Conservation (phyloP, 2,329 filamentous ascomycete species). For the Aaosphaeria arxii region DNA sequence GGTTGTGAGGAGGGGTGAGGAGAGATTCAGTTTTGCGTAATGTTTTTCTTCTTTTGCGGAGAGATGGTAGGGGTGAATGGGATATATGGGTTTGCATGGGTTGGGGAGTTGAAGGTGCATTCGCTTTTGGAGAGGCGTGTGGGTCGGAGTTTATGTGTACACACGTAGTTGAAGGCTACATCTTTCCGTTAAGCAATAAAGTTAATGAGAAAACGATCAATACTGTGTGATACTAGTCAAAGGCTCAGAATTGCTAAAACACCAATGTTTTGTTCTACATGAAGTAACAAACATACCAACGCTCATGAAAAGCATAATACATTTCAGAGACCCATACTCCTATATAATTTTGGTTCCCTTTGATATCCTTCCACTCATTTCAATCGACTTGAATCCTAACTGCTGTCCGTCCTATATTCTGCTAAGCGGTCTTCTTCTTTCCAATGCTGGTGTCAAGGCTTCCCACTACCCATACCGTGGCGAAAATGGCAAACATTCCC, state of each 20-base stretch:
- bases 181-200: no score
- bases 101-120: no score
- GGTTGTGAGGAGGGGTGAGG: conserved; percentile 66
- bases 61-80: no score
- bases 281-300: neutral
- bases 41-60: no score
- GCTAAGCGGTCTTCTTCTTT: conserved; percentile 45
- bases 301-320: neutral
- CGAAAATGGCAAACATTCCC: conserved; percentile 71
- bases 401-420: neutral
- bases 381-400: no score
- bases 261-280: neutral
- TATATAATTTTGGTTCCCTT: neutral
- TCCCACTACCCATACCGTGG: conserved; percentile 70
- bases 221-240: no score
- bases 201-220: no score
- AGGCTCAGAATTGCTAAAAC: no score
- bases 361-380: neutral
- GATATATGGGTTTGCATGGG: no score
- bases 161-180: no score
- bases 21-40: conserved; percentile 55
- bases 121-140: no score
- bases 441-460: conserved; percentile 80
- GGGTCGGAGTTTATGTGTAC: no score
- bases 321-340: neutral